These are phyloP conservation scores for Metschnikowia drakensbergensis DNA, from an alignment of 805 yeast genomes.

Conservation along the genomic window DNA sequence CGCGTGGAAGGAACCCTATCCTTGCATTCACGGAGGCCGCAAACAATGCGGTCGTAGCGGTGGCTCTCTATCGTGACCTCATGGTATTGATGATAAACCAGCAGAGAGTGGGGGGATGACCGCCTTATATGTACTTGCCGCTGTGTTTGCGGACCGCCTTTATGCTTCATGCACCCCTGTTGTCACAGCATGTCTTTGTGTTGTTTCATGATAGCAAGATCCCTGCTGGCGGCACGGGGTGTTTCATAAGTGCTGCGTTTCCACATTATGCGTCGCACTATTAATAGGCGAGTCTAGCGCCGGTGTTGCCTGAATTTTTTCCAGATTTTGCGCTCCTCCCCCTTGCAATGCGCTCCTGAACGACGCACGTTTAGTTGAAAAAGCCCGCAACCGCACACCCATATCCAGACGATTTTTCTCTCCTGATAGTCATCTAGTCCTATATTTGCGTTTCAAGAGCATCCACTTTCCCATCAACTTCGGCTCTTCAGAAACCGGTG, in stretches of 20 bases:
- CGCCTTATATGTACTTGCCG: neutral
- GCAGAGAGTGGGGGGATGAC: neutral
- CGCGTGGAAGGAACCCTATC: neutral
- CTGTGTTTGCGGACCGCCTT: neutral
- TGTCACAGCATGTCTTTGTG: neutral
- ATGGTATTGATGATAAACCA: no score
- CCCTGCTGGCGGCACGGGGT: neutral
- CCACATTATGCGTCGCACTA: neutral
- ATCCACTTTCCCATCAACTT: neutral
- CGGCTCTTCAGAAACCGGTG: neutral
- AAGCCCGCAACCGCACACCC: neutral
- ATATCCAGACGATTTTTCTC: neutral
- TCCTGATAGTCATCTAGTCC: neutral
- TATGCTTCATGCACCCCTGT: slow-evolving; percentile 3
- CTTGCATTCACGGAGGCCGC: no score
- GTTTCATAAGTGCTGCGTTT: neutral
- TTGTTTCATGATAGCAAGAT: neutral
- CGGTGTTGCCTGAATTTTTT: neutral
- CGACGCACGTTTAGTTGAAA: slow-evolving; percentile 3
- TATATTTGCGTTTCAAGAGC: neutral
- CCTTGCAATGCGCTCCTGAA: slow-evolving; percentile 5
- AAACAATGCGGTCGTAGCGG: no score
- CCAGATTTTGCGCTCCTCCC: neutral
- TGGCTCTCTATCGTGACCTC: no score
- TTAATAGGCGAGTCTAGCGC: neutral